Conservation (phyloP, 1,284 basidiomycete species). For the Rhodotorula sp. region DNA sequence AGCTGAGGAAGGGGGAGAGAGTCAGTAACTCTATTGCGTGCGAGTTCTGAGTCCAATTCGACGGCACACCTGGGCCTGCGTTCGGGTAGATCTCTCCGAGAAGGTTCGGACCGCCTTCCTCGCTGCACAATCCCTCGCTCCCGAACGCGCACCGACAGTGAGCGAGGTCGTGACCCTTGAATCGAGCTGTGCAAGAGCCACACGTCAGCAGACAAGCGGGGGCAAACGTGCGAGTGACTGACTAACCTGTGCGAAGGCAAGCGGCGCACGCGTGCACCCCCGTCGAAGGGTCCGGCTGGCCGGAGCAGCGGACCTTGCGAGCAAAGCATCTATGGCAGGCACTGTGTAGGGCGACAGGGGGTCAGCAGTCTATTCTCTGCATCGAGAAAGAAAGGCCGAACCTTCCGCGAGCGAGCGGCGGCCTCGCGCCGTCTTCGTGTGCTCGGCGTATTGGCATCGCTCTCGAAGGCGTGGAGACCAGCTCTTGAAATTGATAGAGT, state of each 20-base stretch:
- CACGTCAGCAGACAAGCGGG: neutral
- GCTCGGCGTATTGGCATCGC: slow-evolving; percentile 30
- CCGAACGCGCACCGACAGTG: slow-evolving; percentile 26
- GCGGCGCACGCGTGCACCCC: slow-evolving; percentile 21
- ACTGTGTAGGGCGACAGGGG: neutral
- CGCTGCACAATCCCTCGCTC: slow-evolving; percentile 28
- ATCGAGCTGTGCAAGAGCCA: slow-evolving; percentile 11
- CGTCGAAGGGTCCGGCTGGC: slow-evolving; percentile 12
- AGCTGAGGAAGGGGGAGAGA: neutral
- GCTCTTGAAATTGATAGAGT: neutral
- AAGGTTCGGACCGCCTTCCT: slow-evolving; percentile 25
- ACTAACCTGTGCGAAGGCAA: slow-evolving; percentile 21
- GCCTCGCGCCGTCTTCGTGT: slow-evolving; percentile 16
- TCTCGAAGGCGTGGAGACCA: neutral
- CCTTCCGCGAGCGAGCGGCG: slow-evolving; percentile 27
- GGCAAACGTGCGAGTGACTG: neutral
- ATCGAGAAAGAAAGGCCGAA: slow-evolving; percentile 4
- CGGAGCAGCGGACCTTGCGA: slow-evolving; percentile 27
- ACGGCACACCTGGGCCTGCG: slow-evolving; percentile 17
- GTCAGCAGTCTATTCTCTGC: neutral
- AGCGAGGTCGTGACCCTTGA: slow-evolving; percentile 22
- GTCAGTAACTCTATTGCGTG: no score
- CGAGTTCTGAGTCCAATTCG: no score
- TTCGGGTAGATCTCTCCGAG: slow-evolving; percentile 19
- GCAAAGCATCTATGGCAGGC: slow-evolving; percentile 33